Evolutionary conservation across 345 rosid species (phyloP).

Genomic region (Citrus sinensis): DNA sequence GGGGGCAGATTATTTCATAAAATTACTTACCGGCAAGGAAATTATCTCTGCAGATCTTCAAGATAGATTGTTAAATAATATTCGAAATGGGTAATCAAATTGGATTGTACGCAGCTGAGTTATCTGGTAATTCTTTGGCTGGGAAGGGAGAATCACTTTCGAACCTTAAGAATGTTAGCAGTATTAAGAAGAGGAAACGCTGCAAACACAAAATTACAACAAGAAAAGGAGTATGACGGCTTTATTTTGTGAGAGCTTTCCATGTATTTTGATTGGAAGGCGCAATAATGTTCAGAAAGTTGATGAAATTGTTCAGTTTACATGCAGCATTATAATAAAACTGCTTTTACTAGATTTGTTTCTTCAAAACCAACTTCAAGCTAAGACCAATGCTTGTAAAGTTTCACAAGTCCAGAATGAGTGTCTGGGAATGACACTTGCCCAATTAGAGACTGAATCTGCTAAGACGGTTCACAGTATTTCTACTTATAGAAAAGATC

Average conservation of each 20-base stretch:
- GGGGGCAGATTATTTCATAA: constrained; percentile 22
- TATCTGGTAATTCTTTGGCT: not conserved
- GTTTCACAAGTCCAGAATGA: too few species aligned
- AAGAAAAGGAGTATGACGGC: too few species aligned
- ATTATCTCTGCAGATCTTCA: constrained; percentile 17
- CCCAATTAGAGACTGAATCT: too few species aligned
- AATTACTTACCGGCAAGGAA: constrained; percentile 13
- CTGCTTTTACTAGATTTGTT: too few species aligned
- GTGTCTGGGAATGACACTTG: too few species aligned
- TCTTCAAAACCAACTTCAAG: too few species aligned
- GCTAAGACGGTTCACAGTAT: not conserved
- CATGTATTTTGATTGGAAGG: not conserved
- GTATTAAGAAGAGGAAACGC: not conserved
- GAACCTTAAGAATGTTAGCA: not conserved
- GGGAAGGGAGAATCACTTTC: not conserved
- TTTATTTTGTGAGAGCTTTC: not conserved
- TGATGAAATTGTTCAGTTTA: too few species aligned
- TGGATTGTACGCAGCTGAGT: not conserved
- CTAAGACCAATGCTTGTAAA: too few species aligned
- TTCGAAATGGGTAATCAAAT: not conserved
- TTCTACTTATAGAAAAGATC: not conserved
- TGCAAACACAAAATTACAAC: too few species aligned
- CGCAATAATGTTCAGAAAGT: not conserved
- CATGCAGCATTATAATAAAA: too few species aligned
- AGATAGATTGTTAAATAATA: constrained; percentile 18